Base-by-base conservation (phyloP, 768 basidiomycete genomes). In the Kwoniella sp. region DNA sequence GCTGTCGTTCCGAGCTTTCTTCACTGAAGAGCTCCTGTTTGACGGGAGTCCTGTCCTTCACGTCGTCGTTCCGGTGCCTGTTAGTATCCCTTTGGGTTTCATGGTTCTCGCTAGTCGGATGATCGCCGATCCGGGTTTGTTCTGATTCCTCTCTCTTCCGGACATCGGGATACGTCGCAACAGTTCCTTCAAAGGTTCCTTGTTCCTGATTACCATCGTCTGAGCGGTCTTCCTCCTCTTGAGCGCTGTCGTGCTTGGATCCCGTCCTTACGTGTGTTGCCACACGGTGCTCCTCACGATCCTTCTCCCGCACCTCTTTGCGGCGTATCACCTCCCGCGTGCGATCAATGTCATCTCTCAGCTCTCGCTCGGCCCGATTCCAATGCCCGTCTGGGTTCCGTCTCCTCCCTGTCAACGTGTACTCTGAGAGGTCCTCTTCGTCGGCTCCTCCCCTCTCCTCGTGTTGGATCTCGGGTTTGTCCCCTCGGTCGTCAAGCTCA, bases 1-100 rank as follows among this genome's bases (percentile, higher is more conserved):
- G 15, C 29, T 70, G 57, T 30, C 47, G 45, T 51, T 65, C 61
- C 8, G 67, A 58, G 12, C 57, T 47, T 25, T 60, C 47, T 20
- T 59, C 54, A 26, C 67, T 58, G 23, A 31, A 30, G n/a, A 31
- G 34, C 31, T 54, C 13, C 23, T n/a, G 59, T 13, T 7, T 1
- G 41, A 17, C 34, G 25, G 22, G 12, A 17, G 4, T 23, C 12
- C 22, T 37, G 11, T n/a, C 17, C 15, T 12, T 13, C 50, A 7
- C 29, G 8, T 34, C 17, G 17, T 50, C 45, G n/a, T n/a, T n/a
- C n/a, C n/a, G n/a, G n/a, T n/a, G n/a, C n/a, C n/a, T n/a, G n/a
- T n/a, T 52, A 17, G 53, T 54, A 7, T 17, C n/a, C 53, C 25
- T 25, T 8, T 52, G 11, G 11, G 11, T 23, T 11, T 52, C 50